Evolutionary conservation across 257 asterid species (phyloP).

Genomic region (Ilex aquifolium): DNA sequence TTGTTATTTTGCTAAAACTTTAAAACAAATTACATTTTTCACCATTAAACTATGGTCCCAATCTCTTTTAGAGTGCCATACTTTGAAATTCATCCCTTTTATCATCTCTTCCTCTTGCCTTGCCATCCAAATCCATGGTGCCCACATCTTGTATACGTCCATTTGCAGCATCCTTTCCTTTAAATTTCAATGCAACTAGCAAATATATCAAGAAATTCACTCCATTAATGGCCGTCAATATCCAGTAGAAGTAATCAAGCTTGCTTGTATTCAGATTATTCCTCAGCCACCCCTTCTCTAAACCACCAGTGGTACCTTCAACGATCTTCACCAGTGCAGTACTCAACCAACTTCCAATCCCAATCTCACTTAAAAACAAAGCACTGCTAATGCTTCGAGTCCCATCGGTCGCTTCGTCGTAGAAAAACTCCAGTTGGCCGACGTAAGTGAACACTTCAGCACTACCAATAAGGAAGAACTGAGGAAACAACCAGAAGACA

Average conservation of each 20-base stretch:
- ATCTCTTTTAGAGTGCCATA: constrained; percentile 9
- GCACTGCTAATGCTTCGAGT: constrained; percentile 80
- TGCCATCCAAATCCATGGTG: constrained; percentile 9
- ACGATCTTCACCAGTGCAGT: constrained; percentile 55
- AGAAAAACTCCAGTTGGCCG: constrained; percentile 75
- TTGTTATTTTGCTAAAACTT: too few relatives aligned
- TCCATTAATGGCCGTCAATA: constrained; percentile 45
- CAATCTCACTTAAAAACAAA: constrained; percentile 66
- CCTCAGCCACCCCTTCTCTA: constrained; percentile 48
- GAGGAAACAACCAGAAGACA: constrained; percentile 73
- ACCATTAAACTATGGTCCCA: too few relatives aligned
- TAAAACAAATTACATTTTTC: too few relatives aligned
- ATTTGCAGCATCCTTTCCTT: constrained; percentile 27
- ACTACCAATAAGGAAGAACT: constrained; percentile 50
- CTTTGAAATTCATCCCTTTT: constrained; percentile 8
- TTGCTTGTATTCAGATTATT: constrained; percentile 42
- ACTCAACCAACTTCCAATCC: constrained; percentile 82
- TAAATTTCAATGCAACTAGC: constrained; percentile 35
- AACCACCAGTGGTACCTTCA: constrained; percentile 41
- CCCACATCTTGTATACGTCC: constrained; percentile 27
- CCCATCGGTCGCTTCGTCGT: constrained; percentile 72
- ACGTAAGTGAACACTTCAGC: constrained; percentile 79
- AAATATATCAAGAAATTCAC: constrained; percentile 49
- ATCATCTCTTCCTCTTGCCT: background rate
- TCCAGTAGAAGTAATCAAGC: constrained; percentile 63